Evolutionary conservation across 805 yeast species (phyloP).

Genomic region (Wickerhamiella sergipiensis): DNA sequence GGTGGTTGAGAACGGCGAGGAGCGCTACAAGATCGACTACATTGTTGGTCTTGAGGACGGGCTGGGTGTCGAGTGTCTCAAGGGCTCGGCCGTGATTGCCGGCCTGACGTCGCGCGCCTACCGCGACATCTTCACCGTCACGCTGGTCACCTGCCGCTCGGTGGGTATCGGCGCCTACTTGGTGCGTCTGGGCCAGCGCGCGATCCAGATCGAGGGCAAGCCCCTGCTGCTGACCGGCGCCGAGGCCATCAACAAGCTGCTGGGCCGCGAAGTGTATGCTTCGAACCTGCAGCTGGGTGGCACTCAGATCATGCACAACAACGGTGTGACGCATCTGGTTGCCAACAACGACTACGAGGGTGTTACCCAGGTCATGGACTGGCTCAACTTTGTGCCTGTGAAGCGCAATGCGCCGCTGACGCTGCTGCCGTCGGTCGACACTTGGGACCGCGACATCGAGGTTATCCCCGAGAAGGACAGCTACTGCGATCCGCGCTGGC

Average conservation of each 20-base stretch:
- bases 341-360: conserved; percentile 96
- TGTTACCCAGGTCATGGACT: conserved; percentile 82
- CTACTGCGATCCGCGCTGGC: conserved; percentile 84
- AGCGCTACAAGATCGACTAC: conserved; percentile 65
- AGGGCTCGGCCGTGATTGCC: conserved; percentile 97
- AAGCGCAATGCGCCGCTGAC: conserved; percentile 78
- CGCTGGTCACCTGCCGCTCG: conserved; percentile 98
- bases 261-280: conserved; percentile 94
- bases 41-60: conserved; percentile 93
- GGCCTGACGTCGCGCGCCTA: conserved; percentile 98
- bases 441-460: conserved; percentile 90
- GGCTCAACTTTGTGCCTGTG: conserved; percentile 93
- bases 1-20: conserved; percentile 73
- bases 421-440: conserved; percentile 50
- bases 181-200: conserved; percentile 97
- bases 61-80: conserved; percentile 94
- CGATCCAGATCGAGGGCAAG: conserved; percentile 97
- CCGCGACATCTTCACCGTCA: conserved; percentile 91
- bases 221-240: conserved; percentile 99
- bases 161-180: conserved; percentile 99
- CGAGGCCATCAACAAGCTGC: conserved; percentile 90
- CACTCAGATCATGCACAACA: conserved; percentile 94
- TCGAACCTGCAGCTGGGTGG: conserved; percentile 98
- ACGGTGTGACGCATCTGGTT: conserved; percentile 96
- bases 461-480: conserved; percentile 59